These are phyloP conservation scores for Wickerhamiella lipophila DNA, from an alignment of 805 yeast species.

Conservation along the genomic window DNA sequence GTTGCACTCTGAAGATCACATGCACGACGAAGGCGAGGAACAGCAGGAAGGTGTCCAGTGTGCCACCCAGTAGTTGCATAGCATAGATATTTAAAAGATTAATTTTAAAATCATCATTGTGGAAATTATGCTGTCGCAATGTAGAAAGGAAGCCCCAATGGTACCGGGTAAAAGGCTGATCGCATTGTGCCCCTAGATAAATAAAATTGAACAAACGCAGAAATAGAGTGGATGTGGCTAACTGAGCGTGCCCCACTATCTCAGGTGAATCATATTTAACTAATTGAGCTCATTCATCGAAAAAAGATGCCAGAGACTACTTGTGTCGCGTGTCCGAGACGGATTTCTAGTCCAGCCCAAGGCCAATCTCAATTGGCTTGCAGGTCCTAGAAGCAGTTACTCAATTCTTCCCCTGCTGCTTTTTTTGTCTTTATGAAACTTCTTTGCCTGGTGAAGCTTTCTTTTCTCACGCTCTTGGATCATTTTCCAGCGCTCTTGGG, in stretches of 20 bases:
- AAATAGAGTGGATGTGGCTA: too few relatives aligned
- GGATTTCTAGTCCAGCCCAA: too few relatives aligned
- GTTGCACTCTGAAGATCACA: conserved; percentile 33
- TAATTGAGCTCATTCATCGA: too few relatives aligned
- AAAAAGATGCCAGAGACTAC: too few relatives aligned
- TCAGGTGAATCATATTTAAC: too few relatives aligned
- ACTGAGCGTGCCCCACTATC: too few relatives aligned
- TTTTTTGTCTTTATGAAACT: conserved; percentile 18
- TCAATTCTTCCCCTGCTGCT: not conserved
- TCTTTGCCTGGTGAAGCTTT: conserved; percentile 30
- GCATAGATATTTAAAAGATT: conserved; percentile 5
- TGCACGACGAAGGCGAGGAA: conserved; percentile 39
- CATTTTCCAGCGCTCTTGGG: conserved; percentile 40
- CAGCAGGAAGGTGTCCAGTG: conserved; percentile 73
- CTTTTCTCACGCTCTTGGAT: conserved; percentile 28
- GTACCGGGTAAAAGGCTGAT: too few relatives aligned
- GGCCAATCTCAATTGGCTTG: too few relatives aligned
- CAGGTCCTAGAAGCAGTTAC: not conserved
- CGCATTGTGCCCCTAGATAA: too few relatives aligned
- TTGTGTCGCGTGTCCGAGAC: too few relatives aligned
- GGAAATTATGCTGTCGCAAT: not conserved
- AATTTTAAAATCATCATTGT: not conserved
- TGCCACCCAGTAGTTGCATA: conserved; percentile 58
- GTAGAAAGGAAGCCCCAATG: too few relatives aligned
- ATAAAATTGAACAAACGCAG: too few relatives aligned